Evolutionary conservation across 2,329 filamentous ascomycete genomes (phyloP).

Genomic region (Lizonia empirigonia): DNA sequence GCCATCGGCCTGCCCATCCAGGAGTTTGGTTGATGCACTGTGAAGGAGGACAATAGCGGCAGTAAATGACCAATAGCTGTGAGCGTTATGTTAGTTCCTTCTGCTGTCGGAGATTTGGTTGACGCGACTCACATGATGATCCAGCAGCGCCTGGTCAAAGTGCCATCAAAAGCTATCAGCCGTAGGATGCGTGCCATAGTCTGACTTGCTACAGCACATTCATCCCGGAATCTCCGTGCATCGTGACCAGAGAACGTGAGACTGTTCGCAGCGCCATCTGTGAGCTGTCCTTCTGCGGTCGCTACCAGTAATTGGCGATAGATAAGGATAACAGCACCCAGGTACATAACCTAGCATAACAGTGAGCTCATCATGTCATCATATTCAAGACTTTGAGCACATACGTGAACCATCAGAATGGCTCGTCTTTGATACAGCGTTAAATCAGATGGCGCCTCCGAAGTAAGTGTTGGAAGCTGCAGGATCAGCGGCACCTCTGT

Average conservation of each 20-base stretch:
- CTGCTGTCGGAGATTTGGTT: not conserved
- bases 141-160: conserved; percentile 47
- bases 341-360: conserved; percentile 43
- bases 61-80: conserved; percentile 47
- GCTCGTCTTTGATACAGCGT: conserved; percentile 41
- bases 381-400: not conserved
- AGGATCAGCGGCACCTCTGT: conserved; percentile 38
- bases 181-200: conserved; percentile 44
- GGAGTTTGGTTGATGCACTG: conserved; percentile 42
- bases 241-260: conserved; percentile 36
- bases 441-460: conserved; percentile 29
- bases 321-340: conserved; percentile 45
- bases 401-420: conserved; percentile 47
- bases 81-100: not conserved
- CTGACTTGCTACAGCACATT: conserved; percentile 44
- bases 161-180: conserved; percentile 43
- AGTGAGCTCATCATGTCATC: not conserved
- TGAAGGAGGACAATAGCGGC: conserved; percentile 44
- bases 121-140: conserved; percentile 41
- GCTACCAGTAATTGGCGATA: conserved; percentile 45
- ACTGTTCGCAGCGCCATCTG: conserved; percentile 29
- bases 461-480: conserved; percentile 40
- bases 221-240: conserved; percentile 34
- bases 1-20: conserved; percentile 37
- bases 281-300: conserved; percentile 39